These are phyloP conservation scores for Leccinum rimulosum DNA, from an alignment of 768 basidiomycete species.

Conservation along the genomic window DNA sequence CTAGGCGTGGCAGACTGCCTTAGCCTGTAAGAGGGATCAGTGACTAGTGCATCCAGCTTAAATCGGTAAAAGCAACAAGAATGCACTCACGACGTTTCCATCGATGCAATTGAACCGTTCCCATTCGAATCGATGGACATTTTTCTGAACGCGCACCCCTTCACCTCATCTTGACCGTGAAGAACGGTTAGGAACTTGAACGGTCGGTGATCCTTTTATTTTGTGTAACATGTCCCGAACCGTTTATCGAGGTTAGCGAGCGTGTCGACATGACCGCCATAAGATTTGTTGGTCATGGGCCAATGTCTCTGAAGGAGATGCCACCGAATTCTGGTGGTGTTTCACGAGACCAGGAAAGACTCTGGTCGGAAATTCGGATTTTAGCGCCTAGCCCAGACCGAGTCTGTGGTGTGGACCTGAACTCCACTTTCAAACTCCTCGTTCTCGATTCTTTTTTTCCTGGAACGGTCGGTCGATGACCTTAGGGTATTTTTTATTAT, in stretches of 20 bases:
- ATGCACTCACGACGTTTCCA: conserved; percentile 13
- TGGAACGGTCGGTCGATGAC: neutral
- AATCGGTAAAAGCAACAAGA: conserved; percentile 13
- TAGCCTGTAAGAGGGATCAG: conserved; percentile 10
- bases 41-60: conserved; percentile 10
- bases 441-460: neutral
- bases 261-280: neutral
- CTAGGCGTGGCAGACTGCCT: neutral
- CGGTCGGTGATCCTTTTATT: conserved; percentile 11
- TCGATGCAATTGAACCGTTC: neutral
- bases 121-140: too few species aligned
- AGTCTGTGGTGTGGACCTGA: neutral
- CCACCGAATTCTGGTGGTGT: neutral
- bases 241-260: neutral
- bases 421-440: neutral
- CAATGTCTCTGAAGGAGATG: neutral
- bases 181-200: neutral
- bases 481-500: neutral
- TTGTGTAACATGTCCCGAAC: neutral
- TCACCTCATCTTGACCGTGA: too few species aligned
- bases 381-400: neutral
- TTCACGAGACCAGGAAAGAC: too few species aligned
- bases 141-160: too few species aligned
- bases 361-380: neutral
- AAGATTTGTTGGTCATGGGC: conserved; percentile 6